These are phyloP conservation scores for Nitzschia sp. DNA, from an alignment of 108 stramenopile genomes.

Conservation along the genomic window DNA sequence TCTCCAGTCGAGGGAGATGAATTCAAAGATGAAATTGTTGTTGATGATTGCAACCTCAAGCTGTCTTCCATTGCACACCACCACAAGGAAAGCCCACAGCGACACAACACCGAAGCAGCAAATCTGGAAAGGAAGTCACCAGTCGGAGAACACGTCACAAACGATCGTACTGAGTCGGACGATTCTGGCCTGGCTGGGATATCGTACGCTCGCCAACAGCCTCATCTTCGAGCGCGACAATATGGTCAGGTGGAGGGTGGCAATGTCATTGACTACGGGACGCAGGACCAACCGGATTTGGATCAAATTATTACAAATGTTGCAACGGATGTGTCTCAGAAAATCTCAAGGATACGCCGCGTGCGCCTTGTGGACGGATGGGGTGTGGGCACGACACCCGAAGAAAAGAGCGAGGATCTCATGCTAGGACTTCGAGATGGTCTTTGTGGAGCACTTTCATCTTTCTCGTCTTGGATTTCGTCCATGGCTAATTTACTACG, in stretches of 20 bases:
- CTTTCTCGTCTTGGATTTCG: constrained; percentile 79
- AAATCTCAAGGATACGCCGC: constrained; percentile 54
- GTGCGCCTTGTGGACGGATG: constrained; percentile 73
- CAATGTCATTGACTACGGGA: constrained; percentile 34
- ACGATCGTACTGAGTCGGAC: neutral
- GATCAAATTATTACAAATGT: constrained; percentile 55
- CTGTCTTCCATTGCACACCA: neutral
- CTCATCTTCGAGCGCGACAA: constrained; percentile 6
- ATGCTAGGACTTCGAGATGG: constrained; percentile 78
- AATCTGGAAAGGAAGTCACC: neutral
- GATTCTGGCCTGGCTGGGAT: constrained; percentile 7
- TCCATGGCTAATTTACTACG: constrained; percentile 69
- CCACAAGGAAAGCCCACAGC: neutral
- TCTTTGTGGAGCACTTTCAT: constrained; percentile 78
- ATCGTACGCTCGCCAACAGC: constrained; percentile 10
- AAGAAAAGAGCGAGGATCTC: constrained; percentile 81
- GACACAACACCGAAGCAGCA: neutral
- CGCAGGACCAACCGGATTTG: constrained; percentile 37
- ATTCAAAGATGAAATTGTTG: constrained; percentile 6
- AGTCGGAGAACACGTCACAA: neutral
- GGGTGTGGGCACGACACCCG: constrained; percentile 79
- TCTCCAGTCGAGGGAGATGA: neutral
- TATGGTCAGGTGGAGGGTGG: constrained; percentile 31
- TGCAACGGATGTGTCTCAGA: constrained; percentile 45
- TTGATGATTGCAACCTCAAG: neutral